Evolutionary conservation across 768 basidiomycete species (phyloP).

Genomic region (Suillus brevipes): DNA sequence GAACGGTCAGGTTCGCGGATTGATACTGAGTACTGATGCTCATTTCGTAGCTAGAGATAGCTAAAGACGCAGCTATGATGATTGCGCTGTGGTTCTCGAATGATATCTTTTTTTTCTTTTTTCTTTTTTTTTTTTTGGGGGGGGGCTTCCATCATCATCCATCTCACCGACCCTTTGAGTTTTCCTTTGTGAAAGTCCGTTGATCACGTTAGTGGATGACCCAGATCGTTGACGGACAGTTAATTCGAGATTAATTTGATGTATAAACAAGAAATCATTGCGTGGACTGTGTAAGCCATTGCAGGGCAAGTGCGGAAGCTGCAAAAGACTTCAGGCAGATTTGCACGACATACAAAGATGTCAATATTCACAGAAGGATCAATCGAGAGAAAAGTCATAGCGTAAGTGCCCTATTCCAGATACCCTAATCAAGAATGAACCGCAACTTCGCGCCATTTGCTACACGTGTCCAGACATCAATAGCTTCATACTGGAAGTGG

Average conservation of each 20-base stretch:
- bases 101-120: background rate
- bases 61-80: background rate
- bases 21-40: background rate
- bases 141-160: background rate
- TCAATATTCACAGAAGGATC: background rate
- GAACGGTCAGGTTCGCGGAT: background rate
- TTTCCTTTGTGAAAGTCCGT: background rate
- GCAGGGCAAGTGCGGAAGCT: background rate
- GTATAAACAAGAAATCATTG: background rate
- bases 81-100: background rate
- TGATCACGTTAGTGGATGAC: too few species aligned
- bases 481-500: conserved; percentile 73
- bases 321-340: background rate
- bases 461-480: conserved; percentile 79
- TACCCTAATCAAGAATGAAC: conserved; percentile 46
- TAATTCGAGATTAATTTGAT: background rate
- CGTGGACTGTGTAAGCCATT: background rate
- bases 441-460: conserved; percentile 82
- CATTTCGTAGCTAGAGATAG: background rate
- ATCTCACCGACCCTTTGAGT: background rate
- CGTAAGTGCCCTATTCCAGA: background rate
- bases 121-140: too few species aligned
- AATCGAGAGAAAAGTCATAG: background rate
- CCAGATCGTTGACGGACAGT: background rate
- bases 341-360: background rate